Conservation (phyloP, 23 red algal genomes). For the Gracilaria gracilis region DNA sequence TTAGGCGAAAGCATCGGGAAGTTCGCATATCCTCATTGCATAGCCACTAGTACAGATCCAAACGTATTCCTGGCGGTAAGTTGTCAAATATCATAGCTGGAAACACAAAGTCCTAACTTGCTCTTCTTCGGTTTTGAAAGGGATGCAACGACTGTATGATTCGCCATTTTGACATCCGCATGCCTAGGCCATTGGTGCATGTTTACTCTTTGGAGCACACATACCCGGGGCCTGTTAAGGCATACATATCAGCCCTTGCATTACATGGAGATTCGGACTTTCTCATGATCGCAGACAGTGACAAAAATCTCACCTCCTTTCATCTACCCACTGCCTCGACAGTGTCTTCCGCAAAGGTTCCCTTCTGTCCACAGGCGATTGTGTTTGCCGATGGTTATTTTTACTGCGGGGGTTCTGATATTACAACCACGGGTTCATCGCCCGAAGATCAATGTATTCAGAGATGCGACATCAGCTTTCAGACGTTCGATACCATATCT, state of each 20-base stretch:
- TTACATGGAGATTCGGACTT: conserved; percentile 30
- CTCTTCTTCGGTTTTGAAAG: background rate
- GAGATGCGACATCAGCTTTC: conserved; percentile 1
- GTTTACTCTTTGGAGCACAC: conserved; percentile 15
- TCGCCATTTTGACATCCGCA: conserved; percentile 23
- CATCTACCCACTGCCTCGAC: conserved; percentile 41
- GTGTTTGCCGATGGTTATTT: conserved; percentile 40
- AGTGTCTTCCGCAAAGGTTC: conserved; percentile 11
- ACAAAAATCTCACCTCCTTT: conserved; percentile 42
- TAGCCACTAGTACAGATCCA: background rate
- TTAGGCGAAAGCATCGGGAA: conserved; percentile 21
- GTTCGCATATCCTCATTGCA: conserved; percentile 31
- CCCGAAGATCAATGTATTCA: background rate
- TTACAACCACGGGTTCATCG: conserved; percentile 9
- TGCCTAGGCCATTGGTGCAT: conserved; percentile 10
- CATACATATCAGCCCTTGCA: conserved; percentile 45
- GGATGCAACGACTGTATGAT: conserved; percentile 39
- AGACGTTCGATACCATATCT: conserved; percentile 3
- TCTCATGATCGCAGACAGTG: conserved; percentile 40
- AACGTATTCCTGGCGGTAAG: conserved; percentile 23
- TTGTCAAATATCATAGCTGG: background rate
- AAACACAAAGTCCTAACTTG: background rate
- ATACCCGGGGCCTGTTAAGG: background rate
- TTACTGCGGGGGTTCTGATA: conserved; percentile 60
- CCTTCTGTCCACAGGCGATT: conserved; percentile 54